phyloP scores from a whole-genome alignment of 1,284 basidiomycete species.

The Crucibulum parvulum region DNA sequence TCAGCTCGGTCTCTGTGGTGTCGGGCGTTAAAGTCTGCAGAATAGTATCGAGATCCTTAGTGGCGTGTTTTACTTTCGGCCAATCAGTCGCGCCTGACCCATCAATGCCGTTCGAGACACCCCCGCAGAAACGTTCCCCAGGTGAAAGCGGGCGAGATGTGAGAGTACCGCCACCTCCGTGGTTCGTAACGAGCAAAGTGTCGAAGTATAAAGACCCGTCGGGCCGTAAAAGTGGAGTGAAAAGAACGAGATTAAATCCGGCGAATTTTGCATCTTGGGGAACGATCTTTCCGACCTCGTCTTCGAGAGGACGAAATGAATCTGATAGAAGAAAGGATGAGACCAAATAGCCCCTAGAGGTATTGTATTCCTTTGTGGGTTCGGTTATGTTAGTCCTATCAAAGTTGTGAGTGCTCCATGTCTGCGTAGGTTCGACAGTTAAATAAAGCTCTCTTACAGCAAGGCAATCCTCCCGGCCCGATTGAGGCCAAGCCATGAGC shows the following conservation, averaged over 20 bases:
- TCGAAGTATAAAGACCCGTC: conserved; percentile 49
- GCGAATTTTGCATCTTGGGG: conserved; percentile 61
- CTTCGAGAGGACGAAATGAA: conserved; percentile 49
- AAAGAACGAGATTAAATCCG: conserved; percentile 80
- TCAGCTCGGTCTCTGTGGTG: conserved; percentile 55
- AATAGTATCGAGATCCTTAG: conserved; percentile 48
- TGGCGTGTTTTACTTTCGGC: conserved; percentile 75
- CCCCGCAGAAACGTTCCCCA: conserved; percentile 57
- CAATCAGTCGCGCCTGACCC: conserved; percentile 60
- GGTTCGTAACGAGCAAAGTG: conserved; percentile 68
- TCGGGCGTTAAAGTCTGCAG: conserved; percentile 39
- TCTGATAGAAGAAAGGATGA: conserved; percentile 69
- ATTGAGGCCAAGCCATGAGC: conserved; percentile 80
- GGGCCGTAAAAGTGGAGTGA: conserved; percentile 44
- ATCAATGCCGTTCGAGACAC: conserved; percentile 78
- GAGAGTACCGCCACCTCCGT: conserved; percentile 67
- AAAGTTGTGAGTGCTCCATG: conserved; percentile 7
- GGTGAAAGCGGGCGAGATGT: conserved; percentile 55
- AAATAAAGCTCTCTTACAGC: conserved; percentile 56
- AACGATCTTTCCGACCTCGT: conserved; percentile 51
- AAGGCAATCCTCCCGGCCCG: conserved; percentile 69
- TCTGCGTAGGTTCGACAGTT: conserved; percentile 6
- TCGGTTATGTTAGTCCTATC: conserved; percentile 84
- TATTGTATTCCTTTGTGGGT: conserved; percentile 47
- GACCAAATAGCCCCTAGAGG: conserved; percentile 72